Evolutionary conservation across 805 yeast species (phyloP).

Genomic region (Yamadazyma takamatsuzukensis): DNA sequence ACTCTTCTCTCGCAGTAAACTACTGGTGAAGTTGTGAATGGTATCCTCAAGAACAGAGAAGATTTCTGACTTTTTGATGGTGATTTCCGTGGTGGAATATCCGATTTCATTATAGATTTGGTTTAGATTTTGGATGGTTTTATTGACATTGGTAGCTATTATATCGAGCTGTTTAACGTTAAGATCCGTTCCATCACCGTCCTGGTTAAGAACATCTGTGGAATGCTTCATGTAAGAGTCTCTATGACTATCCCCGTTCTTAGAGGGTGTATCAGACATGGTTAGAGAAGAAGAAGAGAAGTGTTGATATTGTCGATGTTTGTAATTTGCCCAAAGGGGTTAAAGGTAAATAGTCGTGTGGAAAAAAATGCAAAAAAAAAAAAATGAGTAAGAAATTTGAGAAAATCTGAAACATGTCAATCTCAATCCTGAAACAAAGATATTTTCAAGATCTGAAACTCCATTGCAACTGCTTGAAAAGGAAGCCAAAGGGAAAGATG

Average conservation of each 20-base stretch:
- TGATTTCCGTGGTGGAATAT: conserved; percentile 47
- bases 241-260: background rate
- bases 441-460: too few species aligned
- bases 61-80: conserved; percentile 46
- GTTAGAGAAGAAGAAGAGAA: background rate
- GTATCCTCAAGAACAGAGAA: conserved; percentile 49
- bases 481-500: too few species aligned
- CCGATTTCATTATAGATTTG: conserved; percentile 52
- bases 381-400: too few species aligned
- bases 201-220: background rate
- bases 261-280: conserved; percentile 8
- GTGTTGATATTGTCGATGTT: conserved; percentile 1
- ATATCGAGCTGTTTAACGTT: conserved; percentile 20
- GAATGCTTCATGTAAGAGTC: background rate
- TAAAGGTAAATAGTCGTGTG: too few species aligned
- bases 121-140: conserved; percentile 40
- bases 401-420: too few species aligned
- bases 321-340: conserved; percentile 2
- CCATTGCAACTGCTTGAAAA: too few species aligned
- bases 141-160: conserved; percentile 31
- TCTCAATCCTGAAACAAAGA: too few species aligned
- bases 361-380: too few species aligned
- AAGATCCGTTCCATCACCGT: background rate
- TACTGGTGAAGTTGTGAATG: conserved; percentile 36
- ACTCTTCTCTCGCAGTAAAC: conserved; percentile 32